phyloP scores from a whole-genome alignment of 345 rosid species.

The Pseudoturritis turrita region DNA sequence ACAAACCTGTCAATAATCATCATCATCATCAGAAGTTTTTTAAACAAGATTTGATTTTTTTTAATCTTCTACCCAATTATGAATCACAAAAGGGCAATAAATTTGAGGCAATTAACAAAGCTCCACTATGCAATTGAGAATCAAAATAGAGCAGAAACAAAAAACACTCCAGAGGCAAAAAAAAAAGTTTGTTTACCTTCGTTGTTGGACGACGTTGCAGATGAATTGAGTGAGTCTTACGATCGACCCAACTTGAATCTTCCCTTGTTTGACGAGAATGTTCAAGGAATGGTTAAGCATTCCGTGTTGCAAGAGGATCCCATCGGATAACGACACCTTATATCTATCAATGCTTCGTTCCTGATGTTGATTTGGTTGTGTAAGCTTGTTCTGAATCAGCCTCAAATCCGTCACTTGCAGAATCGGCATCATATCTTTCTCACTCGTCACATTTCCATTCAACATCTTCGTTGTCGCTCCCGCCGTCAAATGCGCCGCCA shows the following conservation, averaged over 20 bases:
- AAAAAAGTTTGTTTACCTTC: too few species aligned
- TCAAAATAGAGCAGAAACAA: not conserved
- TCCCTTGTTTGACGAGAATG: conserved; percentile 42
- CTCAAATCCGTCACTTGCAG: conserved; percentile 75
- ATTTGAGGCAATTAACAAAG: too few species aligned
- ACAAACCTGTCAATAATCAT: conserved; percentile 63
- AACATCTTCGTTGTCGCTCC: conserved; percentile 55
- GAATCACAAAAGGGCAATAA: not conserved
- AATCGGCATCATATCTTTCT: conserved; percentile 51
- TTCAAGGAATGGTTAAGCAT: conserved; percentile 67
- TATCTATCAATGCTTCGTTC: conserved; percentile 38
- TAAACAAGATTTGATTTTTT: not conserved
- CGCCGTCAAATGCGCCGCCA: conserved; percentile 52
- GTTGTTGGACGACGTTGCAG: conserved; percentile 57
- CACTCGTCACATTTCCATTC: conserved; percentile 39
- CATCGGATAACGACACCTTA: conserved; percentile 63
- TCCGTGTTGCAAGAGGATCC: conserved; percentile 51
- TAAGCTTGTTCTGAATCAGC: conserved; percentile 46
- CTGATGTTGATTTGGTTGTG: conserved; percentile 30
- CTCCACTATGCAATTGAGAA: not conserved
- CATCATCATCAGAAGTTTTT: not conserved
- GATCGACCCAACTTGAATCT: conserved; percentile 58
- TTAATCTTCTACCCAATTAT: not conserved
- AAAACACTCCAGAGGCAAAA: too few species aligned
- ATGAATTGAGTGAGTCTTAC: conserved; percentile 49